Evolutionary conservation across 2,329 filamentous ascomycete genomes (phyloP), one percentile per base, ranked within the genome.

Genomic region (Tolypocladium ophioglossoides): DNA sequence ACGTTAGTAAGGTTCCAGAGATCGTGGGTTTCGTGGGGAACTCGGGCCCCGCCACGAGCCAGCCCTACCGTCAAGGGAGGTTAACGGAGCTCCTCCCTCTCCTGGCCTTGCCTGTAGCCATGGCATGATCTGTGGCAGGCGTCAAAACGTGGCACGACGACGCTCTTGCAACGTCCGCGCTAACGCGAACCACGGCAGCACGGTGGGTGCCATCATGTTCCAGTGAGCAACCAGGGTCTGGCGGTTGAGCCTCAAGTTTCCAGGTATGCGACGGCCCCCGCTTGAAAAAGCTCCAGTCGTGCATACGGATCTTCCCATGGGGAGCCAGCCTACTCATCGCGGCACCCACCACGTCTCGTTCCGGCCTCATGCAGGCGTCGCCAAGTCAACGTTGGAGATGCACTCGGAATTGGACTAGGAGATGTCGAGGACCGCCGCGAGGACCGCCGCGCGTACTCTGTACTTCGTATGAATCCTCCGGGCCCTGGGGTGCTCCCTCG

Each of bases 191-290:
- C 22, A 22, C 40, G 40, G 40, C 37, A 38, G 37, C 22, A 46
- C 18, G 34, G 49, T 5, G 34, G 47, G 32, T 8, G 35, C 18
- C 32, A n/a, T 51, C 18, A 14, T 11, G 48, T 39, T 32, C 35
- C 49, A 27, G 27, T 39, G 51, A 50, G 40, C 39, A 35, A 32
- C 32, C 35, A n/a, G 32, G 11, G 40, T 38, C n/a, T 24, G n/a
- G 18, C 22, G 10, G 16, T 55, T 52, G 52, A 55, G 54, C 56
- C 54, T 50, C 54, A 57, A 22, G 16, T 50, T 38, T 55, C 46
- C 27, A 52, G 51, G 55, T 47, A 9, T 47, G 34, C 34, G 37
- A 7, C 41, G 30, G 30, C 51, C 56, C 53, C 51, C 41, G 44
- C 51, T 49, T 12, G 18, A 11, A n/a, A 10, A 12, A 8, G 16